Percentiles rank a stretch among this genome's conserved stretches.
These are phyloP conservation scores for Calcarisporium arbuscula DNA, from an alignment of 2,329 filamentous ascomycete genomes.

Conservation along the genomic window DNA sequence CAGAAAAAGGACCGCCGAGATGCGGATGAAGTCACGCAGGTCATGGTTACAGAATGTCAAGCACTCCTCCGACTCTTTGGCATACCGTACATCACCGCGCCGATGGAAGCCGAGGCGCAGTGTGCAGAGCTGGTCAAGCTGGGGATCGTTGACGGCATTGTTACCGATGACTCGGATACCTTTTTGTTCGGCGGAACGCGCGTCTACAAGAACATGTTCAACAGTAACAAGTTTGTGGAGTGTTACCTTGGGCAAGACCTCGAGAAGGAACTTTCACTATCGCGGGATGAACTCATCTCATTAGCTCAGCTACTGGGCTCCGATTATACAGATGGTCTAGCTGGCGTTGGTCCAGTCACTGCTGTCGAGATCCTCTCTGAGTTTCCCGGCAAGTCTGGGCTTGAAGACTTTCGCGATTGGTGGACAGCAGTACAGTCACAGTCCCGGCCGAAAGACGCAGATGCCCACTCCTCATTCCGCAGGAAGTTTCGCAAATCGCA, in stretches of 20 bases:
- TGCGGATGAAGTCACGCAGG: conserved; percentile 91
- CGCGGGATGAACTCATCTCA: conserved; percentile 79
- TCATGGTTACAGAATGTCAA: conserved; percentile 95
- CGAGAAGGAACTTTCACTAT: conserved; percentile 81
- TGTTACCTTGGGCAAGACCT: conserved; percentile 83
- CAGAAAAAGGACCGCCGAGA: conserved; percentile 95
- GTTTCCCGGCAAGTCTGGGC: conserved; percentile 57
- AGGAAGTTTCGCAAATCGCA: conserved; percentile 81
- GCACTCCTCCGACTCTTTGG: conserved; percentile 85
- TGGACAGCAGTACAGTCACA: conserved; percentile 71
- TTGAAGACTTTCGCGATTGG: conserved; percentile 80
- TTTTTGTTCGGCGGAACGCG: conserved; percentile 95
- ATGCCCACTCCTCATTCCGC: conserved; percentile 59
- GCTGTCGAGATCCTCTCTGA: conserved; percentile 92
- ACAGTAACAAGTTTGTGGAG: conserved; percentile 94
- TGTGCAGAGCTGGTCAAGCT: conserved; percentile 85
- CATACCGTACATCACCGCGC: conserved; percentile 91
- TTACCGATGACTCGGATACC: conserved; percentile 94
- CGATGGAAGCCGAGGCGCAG: conserved; percentile 98
- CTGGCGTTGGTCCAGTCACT: conserved; percentile 87
- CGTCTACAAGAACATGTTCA: conserved; percentile 99
- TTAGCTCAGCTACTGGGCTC: conserved; percentile 87
- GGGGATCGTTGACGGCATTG: conserved; percentile 90
- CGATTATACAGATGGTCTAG: conserved; percentile 90
- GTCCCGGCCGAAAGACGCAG: conserved; percentile 57